phyloP scores from a whole-genome alignment of 192 early-diverging fungal species.

The Endogone sp. region DNA sequence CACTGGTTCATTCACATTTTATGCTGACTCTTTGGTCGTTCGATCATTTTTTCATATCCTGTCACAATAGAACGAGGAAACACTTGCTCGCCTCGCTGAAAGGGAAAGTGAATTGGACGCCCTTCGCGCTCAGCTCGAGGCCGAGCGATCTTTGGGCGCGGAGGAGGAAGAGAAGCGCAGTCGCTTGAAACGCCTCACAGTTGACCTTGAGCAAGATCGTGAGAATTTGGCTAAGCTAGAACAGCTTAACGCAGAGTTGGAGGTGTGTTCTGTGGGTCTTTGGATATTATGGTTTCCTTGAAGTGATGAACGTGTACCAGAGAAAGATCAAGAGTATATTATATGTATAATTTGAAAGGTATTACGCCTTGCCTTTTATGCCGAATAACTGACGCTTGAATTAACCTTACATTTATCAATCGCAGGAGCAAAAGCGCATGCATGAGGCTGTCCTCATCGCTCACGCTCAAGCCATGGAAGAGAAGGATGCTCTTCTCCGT shows the following conservation, averaged over 20 bases:
- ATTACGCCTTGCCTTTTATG: too few relatives aligned
- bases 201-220: conserved; percentile 5
- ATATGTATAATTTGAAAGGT: too few relatives aligned
- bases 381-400: too few relatives aligned
- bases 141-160: neutral
- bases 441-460: conserved; percentile 23
- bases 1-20: too few relatives aligned
- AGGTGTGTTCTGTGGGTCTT: neutral
- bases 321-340: too few relatives aligned
- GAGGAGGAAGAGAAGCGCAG: neutral
- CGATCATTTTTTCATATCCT: too few relatives aligned
- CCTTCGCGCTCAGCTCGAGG: conserved; percentile 12
- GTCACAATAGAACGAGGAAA: conserved; percentile 31
- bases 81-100: conserved; percentile 16
- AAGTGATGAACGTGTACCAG: conserved; percentile 15
- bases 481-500: conserved; percentile 25
- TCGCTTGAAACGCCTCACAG: conserved; percentile 1
- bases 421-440: conserved; percentile 18
- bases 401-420: too few relatives aligned
- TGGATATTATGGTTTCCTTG: conserved; percentile 1
- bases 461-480: conserved; percentile 22
- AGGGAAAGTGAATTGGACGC: conserved; percentile 25
- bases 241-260: conserved; percentile 1
- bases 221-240: conserved; percentile 9
- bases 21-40: too few relatives aligned